Evolutionary conservation across 2,329 filamentous ascomycete species (phyloP).

Genomic region (Xylaria sp.): DNA sequence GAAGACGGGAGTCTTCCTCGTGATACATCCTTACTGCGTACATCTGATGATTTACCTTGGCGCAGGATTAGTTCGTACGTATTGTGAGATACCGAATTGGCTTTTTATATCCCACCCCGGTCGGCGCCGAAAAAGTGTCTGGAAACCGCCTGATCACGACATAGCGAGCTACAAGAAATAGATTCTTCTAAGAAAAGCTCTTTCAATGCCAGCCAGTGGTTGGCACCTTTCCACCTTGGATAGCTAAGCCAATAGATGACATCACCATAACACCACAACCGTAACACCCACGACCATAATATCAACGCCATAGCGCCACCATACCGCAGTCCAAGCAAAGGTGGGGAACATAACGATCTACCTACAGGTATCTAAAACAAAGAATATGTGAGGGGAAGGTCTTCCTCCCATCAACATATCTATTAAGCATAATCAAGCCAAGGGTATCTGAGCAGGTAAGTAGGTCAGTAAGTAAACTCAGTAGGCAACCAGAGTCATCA

Average conservation of each 20-base stretch:
- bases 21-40: background rate
- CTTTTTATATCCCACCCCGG: background rate
- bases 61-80: background rate
- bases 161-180: background rate
- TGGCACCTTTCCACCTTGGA: background rate
- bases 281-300: background rate
- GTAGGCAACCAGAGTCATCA: background rate
- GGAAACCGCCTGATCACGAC: background rate
- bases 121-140: background rate
- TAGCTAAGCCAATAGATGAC: background rate
- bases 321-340: background rate
- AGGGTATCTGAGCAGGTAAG: background rate
- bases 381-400: background rate
- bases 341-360: slow-evolving; percentile 5
- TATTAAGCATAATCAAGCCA: background rate
- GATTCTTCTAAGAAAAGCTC: background rate
- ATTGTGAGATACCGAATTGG: background rate
- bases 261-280: background rate
- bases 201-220: background rate
- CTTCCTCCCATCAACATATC: background rate
- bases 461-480: background rate
- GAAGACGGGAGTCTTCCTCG: background rate
- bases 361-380: too few species aligned
- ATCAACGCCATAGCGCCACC: background rate
- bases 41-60: background rate